Base-by-base conservation (phyloP, 257 asterid genomes). In the Marsdenia floribunda region DNA sequence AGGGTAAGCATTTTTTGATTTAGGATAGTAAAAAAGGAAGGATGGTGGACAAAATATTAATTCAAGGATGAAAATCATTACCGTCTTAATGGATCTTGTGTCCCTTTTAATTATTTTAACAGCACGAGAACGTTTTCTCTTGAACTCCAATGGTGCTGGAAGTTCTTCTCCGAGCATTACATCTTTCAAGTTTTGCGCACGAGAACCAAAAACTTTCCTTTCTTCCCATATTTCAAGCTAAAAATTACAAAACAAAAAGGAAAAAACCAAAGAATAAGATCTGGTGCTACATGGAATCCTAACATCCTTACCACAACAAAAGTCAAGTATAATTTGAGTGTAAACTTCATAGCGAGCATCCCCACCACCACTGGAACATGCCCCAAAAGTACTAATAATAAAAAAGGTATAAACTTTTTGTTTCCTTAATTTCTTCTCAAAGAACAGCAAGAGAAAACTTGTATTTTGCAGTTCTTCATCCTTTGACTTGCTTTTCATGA, bases 171-270 rank as follows among this genome's bases (percentile, higher is more conserved):
- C 92, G 58, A 94, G 95, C 93, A 94, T 88, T 47, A 85, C 76
- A 75, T 88, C 95, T 84, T 84, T 92, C 66, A 94, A 91, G 83
- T 82, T 84, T 84, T 86, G 82, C 46, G 88, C 72, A 72, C 73
- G 90, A 72, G 97, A 90, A 73, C 97, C 99, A 81, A 94, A 94
- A 74, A 94, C 96, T 79, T 79, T 84, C 81, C 99, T 85, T 83
- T 90, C 92, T 85, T 92, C 97, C 99, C 97, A 94, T 80, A 92
- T 94, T 38, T 77, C 85, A 79, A 94, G 90, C 99, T 94, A 78
- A 35, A 72, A 64, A 61, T 70, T 73, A 76, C 72, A 15, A 21
- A 54, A 55, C 6, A 14, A 16, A 13, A 52, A 15, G 21, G 22
- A 16, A 49, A 38, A 49, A 70, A 2, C 21, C 19, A 6, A 59